A percentile compares a stretch with the other conserved stretches of the same genome.
Evolutionary conservation across 192 early-diverging fungal genomes (phyloP).

Genomic region (Coemansia sp.): DNA sequence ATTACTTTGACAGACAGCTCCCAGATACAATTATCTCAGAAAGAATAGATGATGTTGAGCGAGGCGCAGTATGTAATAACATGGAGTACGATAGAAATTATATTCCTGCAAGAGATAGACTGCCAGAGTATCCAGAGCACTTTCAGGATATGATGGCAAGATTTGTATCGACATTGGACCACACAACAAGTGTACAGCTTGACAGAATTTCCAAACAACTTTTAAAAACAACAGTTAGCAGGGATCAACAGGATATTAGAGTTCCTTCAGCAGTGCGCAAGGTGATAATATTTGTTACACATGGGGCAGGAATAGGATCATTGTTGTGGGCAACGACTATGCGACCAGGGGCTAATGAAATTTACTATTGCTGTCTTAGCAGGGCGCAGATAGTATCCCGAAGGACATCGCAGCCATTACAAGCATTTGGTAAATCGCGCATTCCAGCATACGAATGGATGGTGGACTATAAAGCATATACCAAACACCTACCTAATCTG

Average conservation of each 20-base stretch:
- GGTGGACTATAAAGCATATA: slow-evolving; percentile 21
- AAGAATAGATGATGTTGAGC: slow-evolving; percentile 9
- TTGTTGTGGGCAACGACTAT: slow-evolving; percentile 46
- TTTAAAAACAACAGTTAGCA: not conserved
- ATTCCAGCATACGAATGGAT: slow-evolving; percentile 25
- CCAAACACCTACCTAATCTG: slow-evolving; percentile 20
- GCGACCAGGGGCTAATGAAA: slow-evolving; percentile 21
- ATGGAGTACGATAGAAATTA: slow-evolving; percentile 23
- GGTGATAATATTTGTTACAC: slow-evolving; percentile 45
- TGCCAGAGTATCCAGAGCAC: slow-evolving; percentile 41
- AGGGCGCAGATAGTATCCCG: slow-evolving; percentile 19
- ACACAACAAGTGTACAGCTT: slow-evolving; percentile 8
- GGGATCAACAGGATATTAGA: not conserved
- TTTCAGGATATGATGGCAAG: slow-evolving; percentile 50
- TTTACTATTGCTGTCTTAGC: slow-evolving; percentile 40
- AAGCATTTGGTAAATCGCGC: slow-evolving; percentile 27
- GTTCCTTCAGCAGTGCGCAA: not conserved
- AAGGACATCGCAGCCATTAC: slow-evolving; percentile 12
- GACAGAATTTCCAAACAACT: not conserved
- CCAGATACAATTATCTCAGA: slow-evolving; percentile 26
- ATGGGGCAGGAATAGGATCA: slow-evolving; percentile 42
- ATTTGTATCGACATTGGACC: slow-evolving; percentile 37
- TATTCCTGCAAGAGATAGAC: not conserved
- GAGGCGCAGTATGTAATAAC: slow-evolving; percentile 1
- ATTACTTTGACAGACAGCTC: slow-evolving; percentile 32